A percentile compares a stretch with the other conserved stretches of the same genome.
phyloP scores from a whole-genome alignment of 1,284 basidiomycete species.

The Rhodotorula sp. region DNA sequence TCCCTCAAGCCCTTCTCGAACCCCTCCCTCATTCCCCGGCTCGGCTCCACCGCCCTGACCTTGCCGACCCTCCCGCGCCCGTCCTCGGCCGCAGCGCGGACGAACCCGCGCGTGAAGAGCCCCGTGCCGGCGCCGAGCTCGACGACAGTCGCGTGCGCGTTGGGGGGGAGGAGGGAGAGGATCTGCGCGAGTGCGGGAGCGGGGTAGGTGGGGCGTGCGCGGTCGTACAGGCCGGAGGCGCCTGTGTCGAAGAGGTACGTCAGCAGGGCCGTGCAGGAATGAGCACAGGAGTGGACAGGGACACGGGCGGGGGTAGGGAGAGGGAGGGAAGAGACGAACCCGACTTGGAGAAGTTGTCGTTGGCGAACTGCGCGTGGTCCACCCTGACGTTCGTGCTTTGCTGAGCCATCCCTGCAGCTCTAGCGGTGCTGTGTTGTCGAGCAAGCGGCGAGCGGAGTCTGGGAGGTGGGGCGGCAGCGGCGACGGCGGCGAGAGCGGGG shows the following conservation, averaged over 20 bases:
- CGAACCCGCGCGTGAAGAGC: constrained; percentile 54
- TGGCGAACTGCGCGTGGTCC: constrained; percentile 3
- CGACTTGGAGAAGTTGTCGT: constrained; percentile 3
- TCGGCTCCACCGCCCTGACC: constrained; percentile 53
- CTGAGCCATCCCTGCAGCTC: neutral
- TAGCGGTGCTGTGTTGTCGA: too few relatives aligned
- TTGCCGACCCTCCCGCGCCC: constrained; percentile 35
- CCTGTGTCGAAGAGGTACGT: constrained; percentile 6
- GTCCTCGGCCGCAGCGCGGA: constrained; percentile 21
- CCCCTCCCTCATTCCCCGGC: constrained; percentile 53
- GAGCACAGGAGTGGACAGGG: neutral
- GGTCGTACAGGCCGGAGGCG: constrained; percentile 50
- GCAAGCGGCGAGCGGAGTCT: neutral
- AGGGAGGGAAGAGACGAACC: neutral
- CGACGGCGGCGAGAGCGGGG: neutral
- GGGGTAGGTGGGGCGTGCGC: constrained; percentile 54
- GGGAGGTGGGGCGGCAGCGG: neutral
- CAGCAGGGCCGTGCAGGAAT: too few relatives aligned
- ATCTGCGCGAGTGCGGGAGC: constrained; percentile 48
- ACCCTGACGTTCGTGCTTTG: neutral
- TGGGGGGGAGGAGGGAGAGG: constrained; percentile 36
- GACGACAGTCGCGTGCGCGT: constrained; percentile 43
- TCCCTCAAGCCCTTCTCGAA: constrained; percentile 42
- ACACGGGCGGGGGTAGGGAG: neutral
- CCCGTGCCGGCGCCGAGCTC: constrained; percentile 53